A percentile compares a stretch with the other conserved stretches of the same genome.
Evolutionary conservation across 2,329 filamentous ascomycete species (phyloP).

Genomic region (Leptographium wingfieldii): DNA sequence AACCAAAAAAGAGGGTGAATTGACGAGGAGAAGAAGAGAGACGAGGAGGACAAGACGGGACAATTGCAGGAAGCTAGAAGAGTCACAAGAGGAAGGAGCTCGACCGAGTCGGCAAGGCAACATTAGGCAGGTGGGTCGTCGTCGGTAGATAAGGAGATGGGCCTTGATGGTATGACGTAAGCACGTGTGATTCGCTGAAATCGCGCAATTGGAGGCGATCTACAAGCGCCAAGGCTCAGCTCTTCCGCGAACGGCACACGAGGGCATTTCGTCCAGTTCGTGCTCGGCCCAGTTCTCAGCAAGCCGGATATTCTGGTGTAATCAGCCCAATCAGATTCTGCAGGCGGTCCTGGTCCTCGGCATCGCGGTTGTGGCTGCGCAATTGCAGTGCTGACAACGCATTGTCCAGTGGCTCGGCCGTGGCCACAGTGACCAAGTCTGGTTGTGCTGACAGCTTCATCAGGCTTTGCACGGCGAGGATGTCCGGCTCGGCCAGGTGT

Average conservation of each 20-base stretch:
- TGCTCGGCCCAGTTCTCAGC: not conserved
- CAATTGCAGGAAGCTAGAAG: not conserved
- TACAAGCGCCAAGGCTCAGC: not conserved
- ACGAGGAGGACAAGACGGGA: not conserved
- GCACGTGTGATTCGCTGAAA: not conserved
- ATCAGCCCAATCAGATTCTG: constrained; percentile 1
- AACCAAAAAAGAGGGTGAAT: not conserved
- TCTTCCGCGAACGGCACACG: not conserved
- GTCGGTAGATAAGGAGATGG: not conserved
- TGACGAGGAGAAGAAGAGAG: not conserved
- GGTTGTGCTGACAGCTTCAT: not conserved
- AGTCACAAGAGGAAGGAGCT: not conserved
- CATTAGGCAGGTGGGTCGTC: not conserved
- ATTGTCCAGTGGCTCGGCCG: not conserved
- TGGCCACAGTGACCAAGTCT: too few relatives aligned
- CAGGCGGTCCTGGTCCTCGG: constrained; percentile 1
- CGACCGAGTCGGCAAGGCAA: not conserved
- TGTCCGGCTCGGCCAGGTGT: constrained; percentile 2
- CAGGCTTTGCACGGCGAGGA: constrained; percentile 6
- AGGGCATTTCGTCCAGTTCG: not conserved
- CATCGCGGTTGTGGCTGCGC: not conserved
- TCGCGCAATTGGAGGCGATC: not conserved
- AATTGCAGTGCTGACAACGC: not conserved
- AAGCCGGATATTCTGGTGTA: not conserved
- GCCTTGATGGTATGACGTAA: not conserved